Conservation (phyloP, 2,329 filamentous ascomycete species). For the Trichophaea hybrida region DNA sequence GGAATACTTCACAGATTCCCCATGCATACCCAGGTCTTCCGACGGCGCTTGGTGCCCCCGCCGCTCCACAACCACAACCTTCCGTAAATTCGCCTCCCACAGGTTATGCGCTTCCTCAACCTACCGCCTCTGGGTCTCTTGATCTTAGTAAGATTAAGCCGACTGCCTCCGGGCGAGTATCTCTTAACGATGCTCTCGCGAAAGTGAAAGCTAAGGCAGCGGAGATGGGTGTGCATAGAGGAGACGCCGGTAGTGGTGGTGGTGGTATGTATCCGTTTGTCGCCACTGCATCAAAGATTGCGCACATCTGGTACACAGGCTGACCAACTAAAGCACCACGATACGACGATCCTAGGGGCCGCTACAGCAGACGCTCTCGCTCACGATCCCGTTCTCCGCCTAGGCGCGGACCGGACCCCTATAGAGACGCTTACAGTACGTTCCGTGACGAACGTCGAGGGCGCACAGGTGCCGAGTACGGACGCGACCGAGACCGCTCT, state of each 20-base stretch:
- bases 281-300: not conserved
- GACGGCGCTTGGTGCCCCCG: slow-evolving; percentile 11
- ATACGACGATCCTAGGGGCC: slow-evolving; percentile 40
- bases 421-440: slow-evolving; percentile 62
- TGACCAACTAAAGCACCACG: slow-evolving; percentile 9
- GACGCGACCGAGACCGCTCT: slow-evolving; percentile 52
- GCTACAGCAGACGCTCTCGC: slow-evolving; percentile 38
- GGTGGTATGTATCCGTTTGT: slow-evolving; percentile 10
- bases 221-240: slow-evolving; percentile 34
- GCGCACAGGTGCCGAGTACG: slow-evolving; percentile 37
- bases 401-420: slow-evolving; percentile 46
- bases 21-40: slow-evolving; percentile 17
- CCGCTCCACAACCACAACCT: slow-evolving; percentile 25
- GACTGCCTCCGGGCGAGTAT: slow-evolving; percentile 65
- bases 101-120: slow-evolving; percentile 46
- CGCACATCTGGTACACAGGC: not conserved
- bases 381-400: slow-evolving; percentile 60
- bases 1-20: slow-evolving; percentile 8
- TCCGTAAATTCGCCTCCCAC: slow-evolving; percentile 19
- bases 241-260: slow-evolving; percentile 6
- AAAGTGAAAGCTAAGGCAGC: slow-evolving; percentile 71
- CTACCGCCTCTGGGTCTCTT: slow-evolving; percentile 58
- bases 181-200: slow-evolving; percentile 69
- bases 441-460: slow-evolving; percentile 72
- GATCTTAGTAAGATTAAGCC: slow-evolving; percentile 71